Conservation (phyloP, 352 stramenopile species). For the Peronospora destructor region DNA sequence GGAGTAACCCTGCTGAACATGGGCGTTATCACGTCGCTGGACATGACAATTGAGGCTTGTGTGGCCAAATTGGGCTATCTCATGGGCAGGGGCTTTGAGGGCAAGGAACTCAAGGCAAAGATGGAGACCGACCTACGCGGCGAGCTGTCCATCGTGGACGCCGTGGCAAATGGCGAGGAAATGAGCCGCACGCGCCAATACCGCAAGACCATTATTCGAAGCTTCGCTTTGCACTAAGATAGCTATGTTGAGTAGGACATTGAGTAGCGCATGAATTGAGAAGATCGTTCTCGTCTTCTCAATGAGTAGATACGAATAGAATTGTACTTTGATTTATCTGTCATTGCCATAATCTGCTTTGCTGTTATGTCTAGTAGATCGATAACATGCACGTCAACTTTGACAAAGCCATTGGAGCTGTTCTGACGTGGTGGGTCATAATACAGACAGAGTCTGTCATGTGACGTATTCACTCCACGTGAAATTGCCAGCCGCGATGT, state of each 20-base stretch:
- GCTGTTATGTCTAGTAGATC: neutral
- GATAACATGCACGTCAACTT: neutral
- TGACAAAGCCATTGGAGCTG: too few species aligned
- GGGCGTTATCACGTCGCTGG: conserved; percentile 91
- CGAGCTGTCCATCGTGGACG: conserved; percentile 72
- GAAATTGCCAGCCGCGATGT: too few species aligned
- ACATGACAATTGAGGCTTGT: conserved; percentile 95
- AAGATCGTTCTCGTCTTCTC: conserved; percentile 1
- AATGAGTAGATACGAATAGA: conserved; percentile 27
- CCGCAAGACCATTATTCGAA: conserved; percentile 71
- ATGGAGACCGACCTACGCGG: conserved; percentile 82
- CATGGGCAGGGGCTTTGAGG: conserved; percentile 82
- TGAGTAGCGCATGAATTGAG: conserved; percentile 2
- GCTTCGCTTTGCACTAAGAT: conserved; percentile 59
- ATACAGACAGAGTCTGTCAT: too few species aligned
- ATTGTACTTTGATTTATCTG: conserved; percentile 14
- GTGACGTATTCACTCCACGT: too few species aligned
- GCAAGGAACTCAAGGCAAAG: conserved; percentile 59
- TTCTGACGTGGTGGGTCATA: too few species aligned
- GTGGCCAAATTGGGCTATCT: conserved; percentile 93
- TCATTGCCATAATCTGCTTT: neutral
- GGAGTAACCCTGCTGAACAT: conserved; percentile 84
- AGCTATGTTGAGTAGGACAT: conserved; percentile 1
- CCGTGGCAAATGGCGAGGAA: conserved; percentile 53
- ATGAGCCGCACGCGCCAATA: conserved; percentile 56